A percentile compares a stretch with the other conserved stretches of the same genome.
phyloP scores from a whole-genome alignment of 345 rosid species.

The Salix suchowensis region DNA sequence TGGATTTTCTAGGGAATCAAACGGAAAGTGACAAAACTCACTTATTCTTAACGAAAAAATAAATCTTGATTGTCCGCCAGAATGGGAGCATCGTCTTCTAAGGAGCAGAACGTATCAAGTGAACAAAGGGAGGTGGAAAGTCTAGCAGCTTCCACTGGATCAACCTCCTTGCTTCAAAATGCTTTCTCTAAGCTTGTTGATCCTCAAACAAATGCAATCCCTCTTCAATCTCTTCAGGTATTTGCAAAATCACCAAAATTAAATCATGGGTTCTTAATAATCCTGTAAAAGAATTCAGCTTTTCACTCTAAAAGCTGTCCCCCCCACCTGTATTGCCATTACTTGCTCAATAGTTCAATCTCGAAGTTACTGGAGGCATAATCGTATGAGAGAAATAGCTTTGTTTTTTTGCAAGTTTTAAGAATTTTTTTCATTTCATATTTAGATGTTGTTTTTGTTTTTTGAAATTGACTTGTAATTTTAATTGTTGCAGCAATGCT shows the following conservation, averaged over 20 bases:
- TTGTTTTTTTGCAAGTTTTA: neutral
- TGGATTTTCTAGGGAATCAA: neutral
- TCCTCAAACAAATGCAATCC: conserved; percentile 45
- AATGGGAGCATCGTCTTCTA: conserved; percentile 84
- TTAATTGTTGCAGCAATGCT: conserved; percentile 50
- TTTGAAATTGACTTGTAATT: neutral
- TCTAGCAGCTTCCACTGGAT: conserved; percentile 66
- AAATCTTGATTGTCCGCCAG: neutral
- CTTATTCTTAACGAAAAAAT: neutral
- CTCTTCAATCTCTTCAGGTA: conserved; percentile 62
- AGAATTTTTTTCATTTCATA: neutral
- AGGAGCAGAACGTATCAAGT: conserved; percentile 31
- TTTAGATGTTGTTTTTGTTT: neutral
- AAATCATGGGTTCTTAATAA: neutral
- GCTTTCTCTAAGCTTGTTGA: conserved; percentile 60
- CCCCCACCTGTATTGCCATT: neutral
- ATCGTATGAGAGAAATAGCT: too few relatives aligned
- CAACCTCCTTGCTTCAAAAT: conserved; percentile 58
- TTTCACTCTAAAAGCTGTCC: neutral
- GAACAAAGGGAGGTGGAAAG: conserved; percentile 65
- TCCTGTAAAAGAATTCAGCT: neutral
- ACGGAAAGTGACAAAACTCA: neutral
- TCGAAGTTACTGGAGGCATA: neutral
- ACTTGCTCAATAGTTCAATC: neutral
- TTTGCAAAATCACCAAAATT: too few relatives aligned